phyloP scores from a whole-genome alignment of 345 rosid species.

The Mangifera indica region DNA sequence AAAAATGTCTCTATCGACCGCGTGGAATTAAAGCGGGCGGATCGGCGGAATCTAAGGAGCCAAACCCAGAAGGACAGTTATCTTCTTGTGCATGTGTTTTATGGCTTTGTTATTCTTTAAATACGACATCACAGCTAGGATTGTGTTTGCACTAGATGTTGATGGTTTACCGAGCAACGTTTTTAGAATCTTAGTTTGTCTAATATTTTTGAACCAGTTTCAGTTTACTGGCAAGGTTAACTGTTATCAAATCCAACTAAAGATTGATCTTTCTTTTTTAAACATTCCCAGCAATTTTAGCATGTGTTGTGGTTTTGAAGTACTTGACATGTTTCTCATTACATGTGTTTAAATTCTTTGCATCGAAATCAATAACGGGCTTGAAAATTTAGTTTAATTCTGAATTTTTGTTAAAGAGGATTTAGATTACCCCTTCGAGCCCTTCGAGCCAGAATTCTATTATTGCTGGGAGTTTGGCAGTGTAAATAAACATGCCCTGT shows the following conservation, averaged over 20 bases:
- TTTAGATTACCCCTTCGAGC: too few species aligned
- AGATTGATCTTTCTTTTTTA: not conserved
- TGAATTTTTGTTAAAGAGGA: too few species aligned
- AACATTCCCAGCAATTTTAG: not conserved
- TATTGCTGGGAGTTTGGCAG: not conserved
- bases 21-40: conserved; percentile 21
- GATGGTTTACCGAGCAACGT: not conserved
- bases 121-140: conserved; percentile 21
- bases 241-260: not conserved
- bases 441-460: not conserved
- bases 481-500: too few species aligned
- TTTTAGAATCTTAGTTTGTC: not conserved
- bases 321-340: not conserved
- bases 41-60: conserved; percentile 39
- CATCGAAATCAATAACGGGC: not conserved
- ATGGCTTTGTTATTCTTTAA: conserved; percentile 32
- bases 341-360: not conserved
- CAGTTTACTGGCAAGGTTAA: conserved; percentile 2
- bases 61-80: conserved; percentile 2
- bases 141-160: not conserved
- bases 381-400: too few species aligned
- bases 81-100: not conserved
- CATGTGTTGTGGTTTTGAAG: not conserved
- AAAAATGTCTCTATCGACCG: conserved; percentile 18
- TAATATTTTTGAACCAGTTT: not conserved